Conservation (phyloP, 1,139 yeast species). For the Wickerhamiella infanticola region DNA sequence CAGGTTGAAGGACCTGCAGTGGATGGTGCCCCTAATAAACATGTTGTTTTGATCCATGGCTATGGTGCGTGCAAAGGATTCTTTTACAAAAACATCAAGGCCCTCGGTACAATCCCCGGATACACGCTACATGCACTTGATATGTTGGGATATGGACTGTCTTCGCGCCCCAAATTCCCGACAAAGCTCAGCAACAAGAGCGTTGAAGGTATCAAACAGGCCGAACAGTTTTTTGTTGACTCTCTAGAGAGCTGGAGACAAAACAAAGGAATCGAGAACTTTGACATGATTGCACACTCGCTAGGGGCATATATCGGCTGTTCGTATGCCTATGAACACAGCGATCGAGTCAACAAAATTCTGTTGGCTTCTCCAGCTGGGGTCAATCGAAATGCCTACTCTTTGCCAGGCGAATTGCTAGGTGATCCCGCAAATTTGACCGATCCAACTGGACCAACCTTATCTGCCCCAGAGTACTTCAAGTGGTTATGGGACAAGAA, state of each 20-base stretch:
- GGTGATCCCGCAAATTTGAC: neutral
- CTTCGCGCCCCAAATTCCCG: slow-evolving; percentile 44
- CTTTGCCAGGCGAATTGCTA: slow-evolving; percentile 18
- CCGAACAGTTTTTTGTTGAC: slow-evolving; percentile 66
- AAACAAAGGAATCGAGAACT: slow-evolving; percentile 32
- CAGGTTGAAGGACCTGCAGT: slow-evolving; percentile 20
- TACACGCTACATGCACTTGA: slow-evolving; percentile 60
- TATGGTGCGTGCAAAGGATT: slow-evolving; percentile 84
- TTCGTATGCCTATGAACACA: slow-evolving; percentile 63
- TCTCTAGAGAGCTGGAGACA: slow-evolving; percentile 75
- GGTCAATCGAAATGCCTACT: slow-evolving; percentile 28
- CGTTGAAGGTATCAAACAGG: slow-evolving; percentile 22
- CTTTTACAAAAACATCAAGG: slow-evolving; percentile 61
- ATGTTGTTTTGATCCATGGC: slow-evolving; percentile 67
- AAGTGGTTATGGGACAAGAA: slow-evolving; percentile 27
- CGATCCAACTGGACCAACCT: slow-evolving; percentile 4
- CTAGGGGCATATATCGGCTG: slow-evolving; percentile 82
- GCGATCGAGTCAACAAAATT: slow-evolving; percentile 46
- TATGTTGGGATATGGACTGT: slow-evolving; percentile 70
- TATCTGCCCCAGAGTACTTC: slow-evolving; percentile 19
- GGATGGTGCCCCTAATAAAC: slow-evolving; percentile 13
- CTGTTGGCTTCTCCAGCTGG: slow-evolving; percentile 84
- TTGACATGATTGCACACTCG: slow-evolving; percentile 78
- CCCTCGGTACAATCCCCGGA: slow-evolving; percentile 25
- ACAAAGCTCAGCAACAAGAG: slow-evolving; percentile 18